Base-by-base conservation (phyloP, 2,329 filamentous ascomycete species). In the Aspergillus calidoustus region DNA sequence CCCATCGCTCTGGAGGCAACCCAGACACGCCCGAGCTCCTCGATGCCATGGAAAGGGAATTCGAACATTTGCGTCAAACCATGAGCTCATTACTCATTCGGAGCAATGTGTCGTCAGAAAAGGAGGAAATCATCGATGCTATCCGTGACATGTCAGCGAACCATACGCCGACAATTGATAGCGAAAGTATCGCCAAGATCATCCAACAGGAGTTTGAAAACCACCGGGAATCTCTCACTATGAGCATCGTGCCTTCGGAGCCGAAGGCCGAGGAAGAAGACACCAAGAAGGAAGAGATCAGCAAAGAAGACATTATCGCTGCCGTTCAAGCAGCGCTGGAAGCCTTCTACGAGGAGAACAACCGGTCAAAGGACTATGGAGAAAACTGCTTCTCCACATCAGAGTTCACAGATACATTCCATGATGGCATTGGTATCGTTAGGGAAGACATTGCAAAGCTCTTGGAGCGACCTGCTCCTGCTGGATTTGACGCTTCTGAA, bases 401-500 rank as follows among this genome's bases (percentile, higher is more conserved):
- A 22, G 86, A 89, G 64, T 78, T 89, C 23, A 79, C 89, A 7
- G 86, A 89, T 66, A 84, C 84, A 7, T 80, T 89, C 64, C 84
- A 87, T 59, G 86, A 89, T 52, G 92, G 93, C 2, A 83, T 97
- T 43, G 90, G 91, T 63, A 86, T 85, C 48, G 83, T 97, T 38
- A 86, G 92, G 5, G 83, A 86, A 17, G 93, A 97, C 67, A 85
- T 97, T 54, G 82, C 86, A 65, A 89, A 89, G 71, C 84, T 95
- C 17, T 83, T 87, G 23, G 89, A 94, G 72, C 95, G 92, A 78
- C 91, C 93, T 5, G 81, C 87, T 0, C 91, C 93, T 5, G 81
- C 87, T 0, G 93, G 96, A 69, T 84, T 94, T 76, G 93, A 90
- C 0, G 94, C 91, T 62, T 91, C 96, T 66, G 93, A 97, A 76